Evolutionary conservation across 1,139 yeast species (phyloP).

Genomic region (Hanseniaspora sp.): DNA sequence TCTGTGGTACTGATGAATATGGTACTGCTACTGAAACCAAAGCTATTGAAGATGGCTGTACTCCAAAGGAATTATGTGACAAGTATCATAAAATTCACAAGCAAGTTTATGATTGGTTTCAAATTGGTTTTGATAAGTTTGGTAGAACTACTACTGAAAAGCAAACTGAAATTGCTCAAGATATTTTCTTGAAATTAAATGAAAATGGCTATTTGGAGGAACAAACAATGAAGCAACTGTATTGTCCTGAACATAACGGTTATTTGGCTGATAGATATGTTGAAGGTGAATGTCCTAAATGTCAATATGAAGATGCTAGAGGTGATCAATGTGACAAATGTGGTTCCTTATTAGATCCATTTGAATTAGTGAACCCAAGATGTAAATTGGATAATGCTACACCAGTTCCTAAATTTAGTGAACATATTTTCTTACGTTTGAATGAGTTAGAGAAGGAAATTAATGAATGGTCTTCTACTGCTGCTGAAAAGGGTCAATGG

Average conservation of each 20-base stretch:
- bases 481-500: slow-evolving; percentile 72
- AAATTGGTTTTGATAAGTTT: slow-evolving; percentile 83
- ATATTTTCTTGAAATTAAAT: slow-evolving; percentile 65
- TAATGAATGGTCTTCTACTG: slow-evolving; percentile 57
- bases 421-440: slow-evolving; percentile 72
- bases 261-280: slow-evolving; percentile 93
- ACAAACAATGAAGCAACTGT: slow-evolving; percentile 76
- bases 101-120: slow-evolving; percentile 93
- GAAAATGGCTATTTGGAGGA: slow-evolving; percentile 73
- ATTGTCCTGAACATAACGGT: slow-evolving; percentile 81
- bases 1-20: slow-evolving; percentile 98
- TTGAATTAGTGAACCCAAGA: slow-evolving; percentile 85
- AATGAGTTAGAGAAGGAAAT: slow-evolving; percentile 72
- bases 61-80: slow-evolving; percentile 81
- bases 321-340: slow-evolving; percentile 99
- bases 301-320: slow-evolving; percentile 90
- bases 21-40: slow-evolving; percentile 99
- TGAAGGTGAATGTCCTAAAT: slow-evolving; percentile 94
- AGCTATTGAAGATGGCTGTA: slow-evolving; percentile 83
- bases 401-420: slow-evolving; percentile 71
- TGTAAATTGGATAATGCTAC: slow-evolving; percentile 81
- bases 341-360: slow-evolving; percentile 79
- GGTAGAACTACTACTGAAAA: slow-evolving; percentile 90
- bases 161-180: slow-evolving; percentile 94
- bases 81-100: slow-evolving; percentile 79